Conservation (phyloP, 2,329 filamentous ascomycete species). For the Fusarium sp. region DNA sequence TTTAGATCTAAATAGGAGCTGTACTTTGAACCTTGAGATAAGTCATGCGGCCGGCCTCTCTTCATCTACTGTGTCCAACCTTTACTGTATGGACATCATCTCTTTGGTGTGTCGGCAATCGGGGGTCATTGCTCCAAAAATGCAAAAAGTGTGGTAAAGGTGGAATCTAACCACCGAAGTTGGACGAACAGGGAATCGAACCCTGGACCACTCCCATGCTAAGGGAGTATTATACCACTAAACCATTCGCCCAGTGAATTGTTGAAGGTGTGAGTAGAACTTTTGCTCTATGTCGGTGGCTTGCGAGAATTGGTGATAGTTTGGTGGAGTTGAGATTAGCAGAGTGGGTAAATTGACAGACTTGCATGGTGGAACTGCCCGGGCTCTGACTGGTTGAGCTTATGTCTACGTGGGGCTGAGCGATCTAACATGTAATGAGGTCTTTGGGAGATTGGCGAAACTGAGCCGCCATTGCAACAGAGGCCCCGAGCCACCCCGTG, state of each 20-base stretch:
- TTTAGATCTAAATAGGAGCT: too few relatives aligned
- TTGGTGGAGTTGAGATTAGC: background rate
- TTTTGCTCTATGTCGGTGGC: background rate
- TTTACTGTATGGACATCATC: too few relatives aligned
- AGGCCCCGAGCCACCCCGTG: background rate
- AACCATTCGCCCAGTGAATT: constrained; percentile 24
- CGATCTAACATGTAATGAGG: background rate
- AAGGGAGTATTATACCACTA: constrained; percentile 36
- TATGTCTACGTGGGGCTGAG: background rate
- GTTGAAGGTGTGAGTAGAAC: background rate
- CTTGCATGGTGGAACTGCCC: background rate
- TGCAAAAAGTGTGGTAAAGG: background rate
- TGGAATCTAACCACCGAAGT: constrained; percentile 2
- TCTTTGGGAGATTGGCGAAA: background rate
- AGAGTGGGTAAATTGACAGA: background rate
- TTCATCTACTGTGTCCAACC: too few relatives aligned
- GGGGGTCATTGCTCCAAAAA: too few relatives aligned
- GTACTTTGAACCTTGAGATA: too few relatives aligned
- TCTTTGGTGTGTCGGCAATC: too few relatives aligned
- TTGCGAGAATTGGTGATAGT: background rate
- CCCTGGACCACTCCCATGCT: constrained; percentile 33
- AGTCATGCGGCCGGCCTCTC: too few relatives aligned
- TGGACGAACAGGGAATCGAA: constrained; percentile 35
- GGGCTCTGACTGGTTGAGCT: background rate
- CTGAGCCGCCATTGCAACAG: background rate